Percentiles rank a stretch among this genome's conserved stretches.
These are phyloP conservation scores for Cyclotella sp. DNA, from an alignment of 108 stramenopile species.

Conservation along the genomic window DNA sequence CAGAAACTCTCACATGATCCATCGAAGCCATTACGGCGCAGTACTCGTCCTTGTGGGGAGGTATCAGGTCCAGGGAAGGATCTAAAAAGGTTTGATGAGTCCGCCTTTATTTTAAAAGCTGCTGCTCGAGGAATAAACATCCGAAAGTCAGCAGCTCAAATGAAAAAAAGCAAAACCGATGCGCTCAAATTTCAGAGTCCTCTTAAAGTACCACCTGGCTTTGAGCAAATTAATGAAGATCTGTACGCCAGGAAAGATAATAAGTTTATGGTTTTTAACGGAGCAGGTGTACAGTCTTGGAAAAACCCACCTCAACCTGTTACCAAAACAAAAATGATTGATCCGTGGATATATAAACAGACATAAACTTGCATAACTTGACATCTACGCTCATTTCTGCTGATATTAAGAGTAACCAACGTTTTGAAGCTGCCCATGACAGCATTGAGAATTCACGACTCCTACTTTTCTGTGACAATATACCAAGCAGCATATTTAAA, in stretches of 20 bases:
- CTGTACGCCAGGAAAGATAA: constrained; percentile 88
- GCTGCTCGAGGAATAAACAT: constrained; percentile 45
- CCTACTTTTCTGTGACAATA: too few species aligned
- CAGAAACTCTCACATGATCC: constrained; percentile 40
- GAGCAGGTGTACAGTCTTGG: constrained; percentile 84
- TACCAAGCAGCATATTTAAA: too few species aligned
- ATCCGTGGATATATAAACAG: constrained; percentile 15
- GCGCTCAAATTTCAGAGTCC: constrained; percentile 57
- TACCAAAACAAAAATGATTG: constrained; percentile 43
- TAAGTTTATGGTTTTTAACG: constrained; percentile 93
- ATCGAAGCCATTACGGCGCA: constrained; percentile 44
- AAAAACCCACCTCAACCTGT: constrained; percentile 44
- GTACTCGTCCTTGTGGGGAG: constrained; percentile 47
- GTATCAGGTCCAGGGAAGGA: constrained; percentile 46
- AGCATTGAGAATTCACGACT: too few species aligned
- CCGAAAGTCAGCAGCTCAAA: constrained; percentile 28
- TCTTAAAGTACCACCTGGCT: constrained; percentile 61
- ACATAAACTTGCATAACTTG: background rate
- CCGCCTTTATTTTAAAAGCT: constrained; percentile 46
- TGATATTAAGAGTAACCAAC: too few species aligned
- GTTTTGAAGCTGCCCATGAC: too few species aligned
- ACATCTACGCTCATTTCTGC: too few species aligned
- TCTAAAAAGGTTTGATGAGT: constrained; percentile 50
- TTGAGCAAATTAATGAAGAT: constrained; percentile 90
- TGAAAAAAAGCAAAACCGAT: constrained; percentile 8